Conservation (phyloP, 2,329 filamentous ascomycete species). For the Dryadomyces sulphureus region DNA sequence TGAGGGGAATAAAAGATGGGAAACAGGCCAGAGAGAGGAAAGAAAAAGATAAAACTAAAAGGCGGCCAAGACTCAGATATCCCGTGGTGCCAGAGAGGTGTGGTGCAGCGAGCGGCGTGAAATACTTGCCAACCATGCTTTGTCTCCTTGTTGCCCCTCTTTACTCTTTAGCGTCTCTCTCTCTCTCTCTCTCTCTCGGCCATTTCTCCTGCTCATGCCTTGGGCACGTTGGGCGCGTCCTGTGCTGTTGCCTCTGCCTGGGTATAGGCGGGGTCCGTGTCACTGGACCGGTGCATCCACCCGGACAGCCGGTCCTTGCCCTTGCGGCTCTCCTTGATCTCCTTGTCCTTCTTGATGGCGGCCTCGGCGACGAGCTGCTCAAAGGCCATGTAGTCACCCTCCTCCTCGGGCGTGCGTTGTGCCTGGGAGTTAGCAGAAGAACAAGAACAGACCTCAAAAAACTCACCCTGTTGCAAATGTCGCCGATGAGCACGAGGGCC, state of each 20-base stretch:
- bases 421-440: conserved; percentile 38
- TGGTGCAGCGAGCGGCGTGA: not conserved
- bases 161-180: not conserved
- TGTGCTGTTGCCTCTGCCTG: not conserved
- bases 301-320: not conserved
- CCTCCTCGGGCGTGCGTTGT: conserved; percentile 80
- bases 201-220: not conserved
- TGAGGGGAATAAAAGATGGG: not conserved
- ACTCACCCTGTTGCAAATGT: conserved; percentile 73
- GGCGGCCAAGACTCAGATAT: not conserved
- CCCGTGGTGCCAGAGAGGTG: not conserved
- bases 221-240: conserved; percentile 1
- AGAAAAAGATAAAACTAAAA: not conserved
- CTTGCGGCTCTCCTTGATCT: conserved; percentile 26
- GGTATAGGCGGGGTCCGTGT: not conserved
- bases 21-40: not conserved
- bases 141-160: not conserved
- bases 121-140: conserved; percentile 1
- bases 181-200: not conserved
- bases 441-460: not conserved
- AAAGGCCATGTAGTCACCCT: conserved; percentile 97
- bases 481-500: conserved; percentile 74
- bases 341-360: conserved; percentile 85
- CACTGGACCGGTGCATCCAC: not conserved
- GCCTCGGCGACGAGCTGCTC: conserved; percentile 96